Conservation (phyloP, 225 moss, liverwort and hornwort species). For the Pleurozium schreberi region DNA sequence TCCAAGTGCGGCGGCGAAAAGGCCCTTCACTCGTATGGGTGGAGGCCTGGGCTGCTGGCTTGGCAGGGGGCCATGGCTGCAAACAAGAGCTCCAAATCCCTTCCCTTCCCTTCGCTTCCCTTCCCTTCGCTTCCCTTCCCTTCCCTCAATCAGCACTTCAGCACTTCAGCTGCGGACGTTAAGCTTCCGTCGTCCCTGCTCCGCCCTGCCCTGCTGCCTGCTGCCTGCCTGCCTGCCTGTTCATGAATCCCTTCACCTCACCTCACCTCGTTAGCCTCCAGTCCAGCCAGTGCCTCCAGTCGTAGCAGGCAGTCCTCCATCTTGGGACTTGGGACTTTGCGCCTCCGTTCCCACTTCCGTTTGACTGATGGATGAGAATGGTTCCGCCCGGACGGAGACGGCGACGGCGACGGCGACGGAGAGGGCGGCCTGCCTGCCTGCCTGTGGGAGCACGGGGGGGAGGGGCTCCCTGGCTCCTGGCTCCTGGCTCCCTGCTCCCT, state of each 20-base stretch:
- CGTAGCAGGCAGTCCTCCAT: too few species aligned
- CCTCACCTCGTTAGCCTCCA: too few species aligned
- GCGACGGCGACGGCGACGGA: too few species aligned
- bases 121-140: not conserved
- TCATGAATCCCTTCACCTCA: not conserved
- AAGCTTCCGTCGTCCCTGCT: not conserved
- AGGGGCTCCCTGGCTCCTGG: not conserved
- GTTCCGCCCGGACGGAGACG: not conserved
- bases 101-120: not conserved
- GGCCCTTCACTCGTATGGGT: not conserved
- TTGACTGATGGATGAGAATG: not conserved
- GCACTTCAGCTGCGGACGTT: not conserved
- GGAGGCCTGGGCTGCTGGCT: not conserved
- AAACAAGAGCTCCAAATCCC: not conserved
- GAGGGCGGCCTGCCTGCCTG: too few species aligned
- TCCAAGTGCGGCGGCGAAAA: conserved; percentile 22
- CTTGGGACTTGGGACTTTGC: not conserved
- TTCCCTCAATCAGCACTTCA: not conserved
- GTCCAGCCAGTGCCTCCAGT: not conserved
- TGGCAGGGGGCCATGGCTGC: not conserved
- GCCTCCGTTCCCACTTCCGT: not conserved
- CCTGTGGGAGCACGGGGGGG: not conserved
- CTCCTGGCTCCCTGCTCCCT: not conserved
- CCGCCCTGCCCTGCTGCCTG: too few species aligned
- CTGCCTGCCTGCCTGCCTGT: not conserved